Percentiles rank a stretch among this genome's conserved stretches.
Evolutionary conservation across 768 basidiomycete genomes (phyloP).

Genomic region (Paxillus involutus): DNA sequence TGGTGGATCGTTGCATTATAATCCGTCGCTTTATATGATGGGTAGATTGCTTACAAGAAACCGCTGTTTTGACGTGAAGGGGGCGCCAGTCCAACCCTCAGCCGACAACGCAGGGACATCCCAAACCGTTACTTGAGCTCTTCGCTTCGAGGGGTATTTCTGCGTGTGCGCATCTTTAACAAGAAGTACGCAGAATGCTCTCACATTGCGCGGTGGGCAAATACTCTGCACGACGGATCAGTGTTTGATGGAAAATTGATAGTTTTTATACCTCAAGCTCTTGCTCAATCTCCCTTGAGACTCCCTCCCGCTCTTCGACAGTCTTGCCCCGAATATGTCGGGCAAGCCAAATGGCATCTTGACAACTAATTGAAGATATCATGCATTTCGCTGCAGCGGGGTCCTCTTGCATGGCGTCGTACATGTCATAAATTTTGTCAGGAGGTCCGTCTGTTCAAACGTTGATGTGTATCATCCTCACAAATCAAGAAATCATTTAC

Average conservation of each 20-base stretch:
- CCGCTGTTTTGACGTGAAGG: conserved; percentile 61
- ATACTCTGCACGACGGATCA: conserved; percentile 37
- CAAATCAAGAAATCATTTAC: conserved; percentile 22
- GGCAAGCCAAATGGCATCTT: conserved; percentile 66
- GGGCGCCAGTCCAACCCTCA: conserved; percentile 49
- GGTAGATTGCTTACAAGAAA: conserved; percentile 53
- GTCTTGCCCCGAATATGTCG: conserved; percentile 48
- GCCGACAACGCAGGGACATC: conserved; percentile 56
- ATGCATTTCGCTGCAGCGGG: conserved; percentile 42
- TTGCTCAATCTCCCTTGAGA: conserved; percentile 61
- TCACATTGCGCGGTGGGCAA: conserved; percentile 75
- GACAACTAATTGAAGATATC: conserved; percentile 39
- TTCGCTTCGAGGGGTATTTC: conserved; percentile 52
- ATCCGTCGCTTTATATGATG: conserved; percentile 1
- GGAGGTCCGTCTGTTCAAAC: conserved; percentile 29
- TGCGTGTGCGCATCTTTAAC: conserved; percentile 61
- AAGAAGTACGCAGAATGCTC: conserved; percentile 72
- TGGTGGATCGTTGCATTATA: conserved; percentile 2
- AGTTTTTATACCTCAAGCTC: conserved; percentile 65
- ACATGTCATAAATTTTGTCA: conserved; percentile 53
- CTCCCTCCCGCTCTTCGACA: conserved; percentile 47
- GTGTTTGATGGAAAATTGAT: neutral
- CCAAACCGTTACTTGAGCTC: conserved; percentile 83
- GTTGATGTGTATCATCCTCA: neutral
- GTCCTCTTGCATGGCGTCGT: conserved; percentile 62